Conservation (phyloP, 139 green algal genomes). For the Chlamydomonas sp. region DNA sequence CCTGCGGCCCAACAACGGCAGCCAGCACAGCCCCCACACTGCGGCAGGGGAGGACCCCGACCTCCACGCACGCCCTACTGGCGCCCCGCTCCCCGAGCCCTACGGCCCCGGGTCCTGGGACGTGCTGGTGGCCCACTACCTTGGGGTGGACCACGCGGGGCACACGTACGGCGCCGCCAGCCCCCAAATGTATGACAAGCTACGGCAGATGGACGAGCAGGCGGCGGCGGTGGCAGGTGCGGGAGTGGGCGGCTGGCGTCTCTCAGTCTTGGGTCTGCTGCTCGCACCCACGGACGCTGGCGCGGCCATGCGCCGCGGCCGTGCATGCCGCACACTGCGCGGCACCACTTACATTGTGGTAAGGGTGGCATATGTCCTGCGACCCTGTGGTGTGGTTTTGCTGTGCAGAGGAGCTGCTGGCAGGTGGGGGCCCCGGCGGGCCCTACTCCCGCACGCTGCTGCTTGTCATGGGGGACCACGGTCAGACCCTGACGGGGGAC, state of each 20-base stretch:
- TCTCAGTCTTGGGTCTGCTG: too few species aligned
- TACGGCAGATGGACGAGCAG: conserved; percentile 86
- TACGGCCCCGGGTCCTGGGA: conserved; percentile 74
- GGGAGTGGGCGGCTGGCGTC: not conserved
- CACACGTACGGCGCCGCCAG: conserved; percentile 84
- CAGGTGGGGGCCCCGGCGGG: conserved; percentile 47
- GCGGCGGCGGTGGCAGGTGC: conserved; percentile 47
- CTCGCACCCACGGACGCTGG: not conserved
- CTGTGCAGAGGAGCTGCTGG: conserved; percentile 50
- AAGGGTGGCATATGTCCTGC: too few species aligned
- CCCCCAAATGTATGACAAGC: conserved; percentile 84
- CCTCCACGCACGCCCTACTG: not conserved
- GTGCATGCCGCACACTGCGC: not conserved
- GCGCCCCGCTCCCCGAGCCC: too few species aligned
- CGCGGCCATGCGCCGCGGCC: not conserved
- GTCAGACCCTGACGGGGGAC: conserved; percentile 89
- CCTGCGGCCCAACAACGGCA: not conserved
- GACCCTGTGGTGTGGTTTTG: not conserved
- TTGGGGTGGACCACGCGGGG: conserved; percentile 95
- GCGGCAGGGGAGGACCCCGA: not conserved
- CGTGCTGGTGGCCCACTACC: conserved; percentile 92
- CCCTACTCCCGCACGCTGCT: conserved; percentile 81
- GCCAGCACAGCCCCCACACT: not conserved
- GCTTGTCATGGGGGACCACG: conserved; percentile 95
- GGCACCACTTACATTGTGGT: not conserved